phyloP scores from a whole-genome alignment of 129 eudicot species.

The Pittosporum tobira region DNA sequence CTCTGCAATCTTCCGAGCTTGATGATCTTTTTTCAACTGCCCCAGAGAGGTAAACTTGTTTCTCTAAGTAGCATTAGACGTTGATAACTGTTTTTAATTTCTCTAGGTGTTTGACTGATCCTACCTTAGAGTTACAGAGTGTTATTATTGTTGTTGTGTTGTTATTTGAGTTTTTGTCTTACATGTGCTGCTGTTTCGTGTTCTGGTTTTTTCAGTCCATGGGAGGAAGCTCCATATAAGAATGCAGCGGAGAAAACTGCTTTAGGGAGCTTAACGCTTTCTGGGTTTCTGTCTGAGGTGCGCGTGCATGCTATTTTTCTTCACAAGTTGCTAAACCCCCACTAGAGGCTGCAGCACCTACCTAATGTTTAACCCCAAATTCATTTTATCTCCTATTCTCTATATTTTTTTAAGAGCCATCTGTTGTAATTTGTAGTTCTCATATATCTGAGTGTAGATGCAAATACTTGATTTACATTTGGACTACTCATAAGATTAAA shows the following conservation, averaged over 20 bases:
- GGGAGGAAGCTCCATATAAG: conserved; percentile 69
- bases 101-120: too few species aligned
- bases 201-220: conserved; percentile 53
- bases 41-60: conserved; percentile 65
- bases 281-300: conserved; percentile 82
- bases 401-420: too few species aligned
- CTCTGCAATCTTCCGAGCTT: conserved; percentile 59
- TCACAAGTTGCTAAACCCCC: too few species aligned
- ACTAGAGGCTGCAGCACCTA: too few species aligned
- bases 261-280: conserved; percentile 51
- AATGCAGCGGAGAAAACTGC: conserved; percentile 72
- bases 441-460: too few species aligned
- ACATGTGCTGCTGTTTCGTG: conserved; percentile 8
- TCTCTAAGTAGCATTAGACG: conserved; percentile 11
- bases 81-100: not conserved
- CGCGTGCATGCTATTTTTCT: conserved; percentile 9
- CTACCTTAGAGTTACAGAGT: not conserved
- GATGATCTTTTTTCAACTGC: conserved; percentile 94
- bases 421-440: too few species aligned
- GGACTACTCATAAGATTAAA: too few species aligned
- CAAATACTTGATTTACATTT: too few species aligned
- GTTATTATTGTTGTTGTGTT: too few species aligned
- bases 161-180: too few species aligned
- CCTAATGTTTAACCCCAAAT: not conserved
- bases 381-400: too few species aligned